These are phyloP conservation scores for Candida smagusa DNA, from an alignment of 1,139 yeast species.

Conservation along the genomic window DNA sequence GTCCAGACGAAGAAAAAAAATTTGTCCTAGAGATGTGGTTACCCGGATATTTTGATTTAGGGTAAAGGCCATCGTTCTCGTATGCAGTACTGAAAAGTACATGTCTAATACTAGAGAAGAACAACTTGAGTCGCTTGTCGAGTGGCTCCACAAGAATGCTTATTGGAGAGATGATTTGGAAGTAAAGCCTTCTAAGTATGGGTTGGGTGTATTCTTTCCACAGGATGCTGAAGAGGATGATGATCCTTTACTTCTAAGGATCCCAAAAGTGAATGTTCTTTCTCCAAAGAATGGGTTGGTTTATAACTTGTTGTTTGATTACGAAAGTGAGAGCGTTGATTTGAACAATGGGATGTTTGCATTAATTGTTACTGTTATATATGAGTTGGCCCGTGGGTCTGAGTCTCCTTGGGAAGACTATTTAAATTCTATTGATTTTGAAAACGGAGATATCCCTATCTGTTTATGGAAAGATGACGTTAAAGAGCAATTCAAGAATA, in stretches of 20 bases:
- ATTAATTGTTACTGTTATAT: constrained; percentile 64
- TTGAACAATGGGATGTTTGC: constrained; percentile 56
- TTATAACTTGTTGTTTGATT: constrained; percentile 64
- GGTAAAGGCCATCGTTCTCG: background rate
- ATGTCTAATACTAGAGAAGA: constrained; percentile 14
- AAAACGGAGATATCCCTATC: constrained; percentile 47
- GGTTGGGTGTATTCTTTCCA: constrained; percentile 64
- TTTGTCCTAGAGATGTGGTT: constrained; percentile 1
- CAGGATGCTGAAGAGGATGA: constrained; percentile 25
- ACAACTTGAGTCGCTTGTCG: constrained; percentile 12
- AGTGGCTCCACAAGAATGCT: constrained; percentile 50
- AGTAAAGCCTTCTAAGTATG: constrained; percentile 48
- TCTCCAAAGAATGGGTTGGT: constrained; percentile 61
- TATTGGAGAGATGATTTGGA: constrained; percentile 50
- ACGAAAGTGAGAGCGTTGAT: constrained; percentile 34
- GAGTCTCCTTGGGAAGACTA: constrained; percentile 77
- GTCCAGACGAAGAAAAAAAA: background rate
- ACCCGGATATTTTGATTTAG: constrained; percentile 11
- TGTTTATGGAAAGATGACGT: constrained; percentile 61
- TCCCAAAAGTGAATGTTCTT: constrained; percentile 53
- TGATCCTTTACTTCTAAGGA: constrained; percentile 35
- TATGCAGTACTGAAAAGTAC: background rate
- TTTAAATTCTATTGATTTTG: constrained; percentile 51
- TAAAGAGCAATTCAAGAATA: constrained; percentile 50
- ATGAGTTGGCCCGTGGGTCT: constrained; percentile 53